Evolutionary conservation across 768 basidiomycete genomes (phyloP).

Genomic region (Amanita subjunquillea): DNA sequence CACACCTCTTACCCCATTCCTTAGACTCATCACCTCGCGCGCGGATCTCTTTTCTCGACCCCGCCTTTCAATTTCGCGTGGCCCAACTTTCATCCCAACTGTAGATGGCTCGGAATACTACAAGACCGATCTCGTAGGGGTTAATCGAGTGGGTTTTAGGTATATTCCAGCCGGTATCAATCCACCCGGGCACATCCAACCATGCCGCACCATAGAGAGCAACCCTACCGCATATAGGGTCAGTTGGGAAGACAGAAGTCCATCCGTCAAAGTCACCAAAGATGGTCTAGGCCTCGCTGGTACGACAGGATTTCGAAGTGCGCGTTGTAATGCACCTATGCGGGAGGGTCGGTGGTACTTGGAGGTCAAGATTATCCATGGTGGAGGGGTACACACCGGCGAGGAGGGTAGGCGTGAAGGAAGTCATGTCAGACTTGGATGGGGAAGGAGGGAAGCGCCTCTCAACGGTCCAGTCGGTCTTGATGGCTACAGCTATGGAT

Average conservation of each 20-base stretch:
- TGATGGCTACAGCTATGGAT: conserved; percentile 89
- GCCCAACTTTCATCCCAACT: conserved; percentile 57
- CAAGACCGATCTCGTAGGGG: conserved; percentile 60
- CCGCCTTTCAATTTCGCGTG: conserved; percentile 64
- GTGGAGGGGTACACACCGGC: conserved; percentile 49
- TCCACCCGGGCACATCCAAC: conserved; percentile 40
- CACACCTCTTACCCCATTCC: neutral
- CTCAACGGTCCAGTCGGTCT: conserved; percentile 88
- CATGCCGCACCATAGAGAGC: conserved; percentile 77
- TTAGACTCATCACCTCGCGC: conserved; percentile 31
- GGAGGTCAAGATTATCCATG: conserved; percentile 74
- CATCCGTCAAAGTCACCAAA: conserved; percentile 67
- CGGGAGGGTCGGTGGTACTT: conserved; percentile 91
- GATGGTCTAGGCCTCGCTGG: conserved; percentile 72
- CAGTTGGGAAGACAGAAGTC: conserved; percentile 87
- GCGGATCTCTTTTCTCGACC: conserved; percentile 63
- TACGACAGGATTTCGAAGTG: conserved; percentile 85
- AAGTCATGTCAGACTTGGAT: conserved; percentile 83
- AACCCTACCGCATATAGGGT: conserved; percentile 60
- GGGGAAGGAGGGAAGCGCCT: conserved; percentile 88
- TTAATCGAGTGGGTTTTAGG: conserved; percentile 71
- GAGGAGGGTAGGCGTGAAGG: conserved; percentile 49
- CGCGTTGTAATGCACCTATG: conserved; percentile 81
- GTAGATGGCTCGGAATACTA: conserved; percentile 45
- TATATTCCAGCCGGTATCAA: conserved; percentile 75